Percentiles rank a stretch among this genome's conserved stretches.
Conservation (phyloP, 2,329 filamentous ascomycete species). For the Alternaria tenuissima region DNA sequence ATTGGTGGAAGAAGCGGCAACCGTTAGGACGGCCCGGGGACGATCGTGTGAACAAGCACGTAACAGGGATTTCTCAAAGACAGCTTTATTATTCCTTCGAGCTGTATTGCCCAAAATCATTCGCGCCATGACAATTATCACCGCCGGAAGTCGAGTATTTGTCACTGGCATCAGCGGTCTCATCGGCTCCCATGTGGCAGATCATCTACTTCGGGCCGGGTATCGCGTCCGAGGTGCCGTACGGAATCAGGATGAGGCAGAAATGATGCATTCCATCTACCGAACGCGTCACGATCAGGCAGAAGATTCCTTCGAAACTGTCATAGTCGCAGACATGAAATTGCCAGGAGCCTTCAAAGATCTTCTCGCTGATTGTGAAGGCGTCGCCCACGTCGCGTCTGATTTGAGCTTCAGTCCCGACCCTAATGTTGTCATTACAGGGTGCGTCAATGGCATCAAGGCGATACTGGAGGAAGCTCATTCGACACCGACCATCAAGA, state of each 20-base stretch:
- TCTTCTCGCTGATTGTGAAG: neutral
- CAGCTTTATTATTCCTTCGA: neutral
- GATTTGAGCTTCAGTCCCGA: neutral
- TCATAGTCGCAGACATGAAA: neutral
- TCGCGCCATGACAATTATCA: neutral
- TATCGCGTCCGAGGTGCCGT: neutral
- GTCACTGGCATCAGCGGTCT: neutral
- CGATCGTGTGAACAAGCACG: neutral
- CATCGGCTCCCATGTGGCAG: neutral
- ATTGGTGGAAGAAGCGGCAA: neutral
- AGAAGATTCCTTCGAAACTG: neutral
- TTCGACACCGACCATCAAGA: neutral
- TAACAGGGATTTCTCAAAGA: neutral
- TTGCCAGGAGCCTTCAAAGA: neutral
- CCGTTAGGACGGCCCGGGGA: neutral
- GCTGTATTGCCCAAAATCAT: neutral
- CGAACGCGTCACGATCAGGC: neutral
- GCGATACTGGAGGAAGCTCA: neutral
- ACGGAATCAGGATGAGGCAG: neutral
- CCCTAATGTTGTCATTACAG: neutral
- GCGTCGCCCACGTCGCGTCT: neutral
- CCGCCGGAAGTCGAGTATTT: neutral
- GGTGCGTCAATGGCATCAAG: neutral
- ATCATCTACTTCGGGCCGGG: neutral
- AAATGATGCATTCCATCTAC: neutral